Conservation (phyloP, 306 rosid genomes). For the Amphicarpaea edgeworthii region DNA sequence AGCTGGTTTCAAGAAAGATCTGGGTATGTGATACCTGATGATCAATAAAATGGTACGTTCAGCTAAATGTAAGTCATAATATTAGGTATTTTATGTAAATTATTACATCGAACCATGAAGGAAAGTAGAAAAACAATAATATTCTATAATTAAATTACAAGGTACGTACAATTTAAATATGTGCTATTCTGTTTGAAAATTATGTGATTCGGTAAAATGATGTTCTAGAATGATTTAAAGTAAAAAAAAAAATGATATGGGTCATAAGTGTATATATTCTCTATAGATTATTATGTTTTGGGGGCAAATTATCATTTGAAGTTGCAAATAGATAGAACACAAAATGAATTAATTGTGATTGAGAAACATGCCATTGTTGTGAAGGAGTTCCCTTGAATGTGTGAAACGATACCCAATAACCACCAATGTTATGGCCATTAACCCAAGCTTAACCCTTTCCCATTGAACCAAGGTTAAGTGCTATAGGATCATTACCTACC, state of each 20-base stretch:
- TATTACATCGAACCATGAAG: not conserved
- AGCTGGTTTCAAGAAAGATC: conserved; percentile 69
- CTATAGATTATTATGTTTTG: too few species aligned
- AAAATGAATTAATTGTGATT: not conserved
- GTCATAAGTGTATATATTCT: too few species aligned
- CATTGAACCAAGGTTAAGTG: conserved; percentile 72
- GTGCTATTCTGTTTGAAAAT: too few species aligned
- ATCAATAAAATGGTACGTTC: conserved; percentile 25
- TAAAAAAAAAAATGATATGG: too few species aligned
- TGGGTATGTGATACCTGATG: conserved; percentile 86
- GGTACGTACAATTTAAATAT: too few species aligned
- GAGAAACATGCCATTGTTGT: conserved; percentile 60
- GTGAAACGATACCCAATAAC: conserved; percentile 75
- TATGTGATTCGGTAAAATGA: too few species aligned
- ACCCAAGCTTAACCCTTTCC: conserved; percentile 78
- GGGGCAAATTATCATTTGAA: not conserved
- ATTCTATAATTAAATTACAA: too few species aligned
- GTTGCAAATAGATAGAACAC: not conserved
- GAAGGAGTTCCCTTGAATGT: conserved; percentile 69
- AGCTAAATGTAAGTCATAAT: conserved; percentile 3
- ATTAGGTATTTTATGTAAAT: not conserved
- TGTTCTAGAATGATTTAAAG: too few species aligned
- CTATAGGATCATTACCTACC: conserved; percentile 59
- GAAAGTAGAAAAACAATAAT: too few species aligned
- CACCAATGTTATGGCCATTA: conserved; percentile 70